Evolutionary conservation across 2,329 filamentous ascomycete genomes (phyloP), one percentile per base, ranked within the genome.

Genomic region (Tolypocladium guangdongense): DNA sequence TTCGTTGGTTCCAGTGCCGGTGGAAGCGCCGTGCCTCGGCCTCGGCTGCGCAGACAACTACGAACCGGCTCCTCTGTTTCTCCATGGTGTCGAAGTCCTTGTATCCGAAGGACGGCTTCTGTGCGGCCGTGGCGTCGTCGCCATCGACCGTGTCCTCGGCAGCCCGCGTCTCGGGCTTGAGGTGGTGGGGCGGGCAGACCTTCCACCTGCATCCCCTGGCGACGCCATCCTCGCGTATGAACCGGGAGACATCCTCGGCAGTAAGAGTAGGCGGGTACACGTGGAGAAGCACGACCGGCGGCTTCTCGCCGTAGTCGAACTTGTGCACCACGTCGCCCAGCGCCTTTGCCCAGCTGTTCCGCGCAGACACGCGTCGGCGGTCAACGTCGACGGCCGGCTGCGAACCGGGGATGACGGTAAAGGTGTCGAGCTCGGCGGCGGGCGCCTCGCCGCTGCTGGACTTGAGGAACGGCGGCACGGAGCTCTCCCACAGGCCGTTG

Each of bases 171-270:
- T 49, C 24, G 49, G 49, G 33, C 36, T 49, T 41, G 14, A 64
- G 55, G 8, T 56, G 52, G 27, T 58, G 56, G 20, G 57, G 61
- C 38, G 49, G 36, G 27, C 46, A 56, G n/a, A 62, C 55, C 1
- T 70, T 50, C 63, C 63, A 64, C 14, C 38, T 36, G 10, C 56
- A 56, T 0, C 55, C 58, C 18, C 75, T 70, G 32, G 65, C 63
- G 6, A 50, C 50, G n/a, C 71, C 74, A 61, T 80, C 76, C 12
- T 66, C 65, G 5, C 61, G 62, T 49, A 80, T 68, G 38, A 71
- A 68, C 32, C 57, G 59, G 45, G 63, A 66, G 39, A 80, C 59
- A 22, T 61, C 64, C 1, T 59, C 59, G 1, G 65, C 55, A 0
- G 69, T 64, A 18, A 75, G 43, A 1, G 54, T 58, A 7, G 63